A percentile compares a stretch with the other conserved stretches of the same genome.
Evolutionary conservation across 495 filamentous ascomycete species (phyloP).

Genomic region (Apodospora peruviana): DNA sequence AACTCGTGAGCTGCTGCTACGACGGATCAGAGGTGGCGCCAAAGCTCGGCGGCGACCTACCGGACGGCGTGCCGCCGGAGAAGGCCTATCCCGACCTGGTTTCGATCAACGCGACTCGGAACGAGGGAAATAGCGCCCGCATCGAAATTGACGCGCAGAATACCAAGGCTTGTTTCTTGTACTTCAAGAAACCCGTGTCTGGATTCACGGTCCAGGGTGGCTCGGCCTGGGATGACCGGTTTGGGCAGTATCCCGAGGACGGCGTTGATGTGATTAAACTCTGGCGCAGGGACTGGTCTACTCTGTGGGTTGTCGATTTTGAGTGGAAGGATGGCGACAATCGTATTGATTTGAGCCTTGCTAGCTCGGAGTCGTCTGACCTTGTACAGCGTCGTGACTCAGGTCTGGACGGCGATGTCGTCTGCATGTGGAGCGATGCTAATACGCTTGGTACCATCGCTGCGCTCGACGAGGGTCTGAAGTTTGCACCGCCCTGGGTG

Average conservation of each 20-base stretch:
- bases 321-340: slow-evolving; percentile 47
- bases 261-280: slow-evolving; percentile 32
- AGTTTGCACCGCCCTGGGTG: slow-evolving; percentile 74
- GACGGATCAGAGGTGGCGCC: slow-evolving; percentile 53
- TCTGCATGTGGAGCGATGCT: slow-evolving; percentile 86
- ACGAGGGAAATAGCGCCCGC: slow-evolving; percentile 13
- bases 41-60: slow-evolving; percentile 41
- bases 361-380: slow-evolving; percentile 17
- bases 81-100: slow-evolving; percentile 14
- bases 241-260: slow-evolving; percentile 57
- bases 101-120: slow-evolving; percentile 20
- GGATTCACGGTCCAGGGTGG: slow-evolving; percentile 21
- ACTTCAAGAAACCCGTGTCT: slow-evolving; percentile 24
- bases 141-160: slow-evolving; percentile 23
- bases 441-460: slow-evolving; percentile 70
- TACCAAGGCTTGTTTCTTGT: slow-evolving; percentile 29
- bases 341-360: slow-evolving; percentile 8
- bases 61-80: slow-evolving; percentile 9
- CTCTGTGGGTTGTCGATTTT: slow-evolving; percentile 70
- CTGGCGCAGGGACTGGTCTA: slow-evolving; percentile 66
- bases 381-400: slow-evolving; percentile 21
- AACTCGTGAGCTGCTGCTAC: slow-evolving; percentile 65
- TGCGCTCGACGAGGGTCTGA: slow-evolving; percentile 73
- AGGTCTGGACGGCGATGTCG: slow-evolving; percentile 60
- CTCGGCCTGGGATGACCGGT: slow-evolving; percentile 58